Base-by-base conservation (phyloP, 352 stramenopile genomes). In the Thraustochytrium striatum region DNA sequence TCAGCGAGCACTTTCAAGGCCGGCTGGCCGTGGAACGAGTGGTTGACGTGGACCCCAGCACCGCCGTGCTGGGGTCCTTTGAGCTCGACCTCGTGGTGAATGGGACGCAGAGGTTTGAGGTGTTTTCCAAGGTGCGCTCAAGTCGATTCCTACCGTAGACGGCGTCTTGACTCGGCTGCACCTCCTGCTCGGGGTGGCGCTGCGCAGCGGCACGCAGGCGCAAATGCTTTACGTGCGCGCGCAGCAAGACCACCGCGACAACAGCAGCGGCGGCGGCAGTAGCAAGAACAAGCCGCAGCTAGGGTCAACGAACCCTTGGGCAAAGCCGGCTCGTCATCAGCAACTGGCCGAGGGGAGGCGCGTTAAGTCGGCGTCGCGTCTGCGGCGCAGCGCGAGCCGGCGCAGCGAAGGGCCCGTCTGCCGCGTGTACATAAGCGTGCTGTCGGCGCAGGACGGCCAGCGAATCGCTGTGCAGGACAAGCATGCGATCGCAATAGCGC, bases 61-160 rank as follows among this genome's bases (percentile, higher is more conserved):
- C 9, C 43, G 43, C 43, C 21, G 21, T 52, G 9, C 55, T 62
- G 55, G 55, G 55, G 25, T 30, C 55, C 9, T 62, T 62, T 36
- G 55, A 62, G n/a, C 9, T 62, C 9, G 9, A 9, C 13, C 55
- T 62, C 25, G 25, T 62, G 25, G 13, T 62, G 9, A 30, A 62
- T n/a, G 55, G 55, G 25, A 25, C 55, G 55, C 9, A 21, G 43
- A 9, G 25, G 55, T 62, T 25, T n/a, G 25, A 30, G 55, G 25
- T 62, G 8, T 62, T 62, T n/a, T 62, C 55, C 55, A 62, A 62
- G 55, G 55, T 62, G n/a, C 9, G 25, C 9, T 38, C 55, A n/a
- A 36, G n/a, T 16, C 25, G 33, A n/a, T 62, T 62, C 55, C 55
- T 13, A 38, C 55, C 9, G 55, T 36, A 16, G 9, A 13, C 16